A percentile compares a stretch with the other conserved stretches of the same genome.
Conservation (phyloP, 306 rosid species). For the Quercus parvula region DNA sequence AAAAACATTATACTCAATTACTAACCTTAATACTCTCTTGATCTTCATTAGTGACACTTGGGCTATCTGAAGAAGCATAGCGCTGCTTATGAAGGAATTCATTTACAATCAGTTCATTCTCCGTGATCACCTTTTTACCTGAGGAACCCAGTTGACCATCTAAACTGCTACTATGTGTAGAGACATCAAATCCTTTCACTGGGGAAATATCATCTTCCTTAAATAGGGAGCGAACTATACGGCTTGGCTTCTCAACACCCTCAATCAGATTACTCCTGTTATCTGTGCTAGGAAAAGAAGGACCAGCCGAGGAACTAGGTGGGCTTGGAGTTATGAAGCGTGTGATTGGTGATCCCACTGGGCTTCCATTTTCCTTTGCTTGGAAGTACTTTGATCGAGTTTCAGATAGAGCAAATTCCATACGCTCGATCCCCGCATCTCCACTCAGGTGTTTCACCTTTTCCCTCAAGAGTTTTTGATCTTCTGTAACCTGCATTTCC, state of each 20-base stretch:
- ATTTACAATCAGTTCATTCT: constrained; percentile 79
- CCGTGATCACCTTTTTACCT: constrained; percentile 40
- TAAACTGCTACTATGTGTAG: constrained; percentile 33
- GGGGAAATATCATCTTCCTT: constrained; percentile 40
- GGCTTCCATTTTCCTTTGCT: constrained; percentile 56
- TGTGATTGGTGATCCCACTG: constrained; percentile 24
- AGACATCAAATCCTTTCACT: constrained; percentile 24
- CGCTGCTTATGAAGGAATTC: constrained; percentile 71
- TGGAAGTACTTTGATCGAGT: constrained; percentile 68
- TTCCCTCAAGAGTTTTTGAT: constrained; percentile 76
- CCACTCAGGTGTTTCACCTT: constrained; percentile 84
- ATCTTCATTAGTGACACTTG: constrained; percentile 41
- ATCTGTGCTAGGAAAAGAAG: constrained; percentile 37
- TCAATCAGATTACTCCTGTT: constrained; percentile 31
- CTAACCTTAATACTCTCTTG: constrained; percentile 60
- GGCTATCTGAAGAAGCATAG: constrained; percentile 37
- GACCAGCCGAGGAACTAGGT: constrained; percentile 22
- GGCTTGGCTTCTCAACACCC: constrained; percentile 33
- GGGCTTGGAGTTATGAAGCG: constrained; percentile 37
- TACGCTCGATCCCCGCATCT: constrained; percentile 82
- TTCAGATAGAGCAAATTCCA: constrained; percentile 78
- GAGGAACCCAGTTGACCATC: constrained; percentile 36
- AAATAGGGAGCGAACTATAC: constrained; percentile 77
- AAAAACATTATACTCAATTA: not conserved
- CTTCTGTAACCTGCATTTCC: constrained; percentile 63